Conservation (phyloP, 192 early-diverging fungal genomes). For the Glomus cerebriforme region DNA sequence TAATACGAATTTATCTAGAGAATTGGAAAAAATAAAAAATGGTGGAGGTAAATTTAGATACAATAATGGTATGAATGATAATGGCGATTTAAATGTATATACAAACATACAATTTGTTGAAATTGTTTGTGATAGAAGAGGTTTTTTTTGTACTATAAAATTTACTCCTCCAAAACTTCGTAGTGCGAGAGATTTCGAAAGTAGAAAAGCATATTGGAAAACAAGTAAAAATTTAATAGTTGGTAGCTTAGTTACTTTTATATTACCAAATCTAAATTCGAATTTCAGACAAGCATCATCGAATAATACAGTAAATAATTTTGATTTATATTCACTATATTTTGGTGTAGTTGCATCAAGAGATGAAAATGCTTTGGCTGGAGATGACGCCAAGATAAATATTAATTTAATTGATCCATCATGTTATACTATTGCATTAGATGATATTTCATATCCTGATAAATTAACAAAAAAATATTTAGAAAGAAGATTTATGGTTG, state of each 20-base stretch:
- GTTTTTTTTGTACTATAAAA: constrained; percentile 27
- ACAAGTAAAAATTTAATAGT: constrained; percentile 43
- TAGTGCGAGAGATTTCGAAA: constrained; percentile 1
- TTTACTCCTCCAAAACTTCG: constrained; percentile 28
- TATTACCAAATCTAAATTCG: constrained; percentile 25
- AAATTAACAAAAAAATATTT: no score
- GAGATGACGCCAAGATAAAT: constrained; percentile 20
- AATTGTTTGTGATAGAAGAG: constrained; percentile 32
- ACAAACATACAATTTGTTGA: constrained; percentile 39
- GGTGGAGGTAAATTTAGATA: no score
- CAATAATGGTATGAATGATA: no score
- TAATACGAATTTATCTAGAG: constrained; percentile 14
- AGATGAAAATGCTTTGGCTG: constrained; percentile 33
- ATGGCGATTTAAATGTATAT: constrained; percentile 43
- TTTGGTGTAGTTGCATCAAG: constrained; percentile 43
- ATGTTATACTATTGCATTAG: constrained; percentile 30
- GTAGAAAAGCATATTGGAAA: constrained; percentile 48
- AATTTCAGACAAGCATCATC: no score
- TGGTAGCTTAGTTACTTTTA: constrained; percentile 48
- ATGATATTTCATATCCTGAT: constrained; percentile 1
- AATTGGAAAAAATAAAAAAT: constrained; percentile 32
- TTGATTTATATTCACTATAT: not conserved
- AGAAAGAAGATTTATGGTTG: no score
- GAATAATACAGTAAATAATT: no score
- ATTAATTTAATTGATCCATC: constrained; percentile 38